Evolutionary conservation across 805 yeast genomes (phyloP).

Genomic region (Saccharomycopsis sp.): DNA sequence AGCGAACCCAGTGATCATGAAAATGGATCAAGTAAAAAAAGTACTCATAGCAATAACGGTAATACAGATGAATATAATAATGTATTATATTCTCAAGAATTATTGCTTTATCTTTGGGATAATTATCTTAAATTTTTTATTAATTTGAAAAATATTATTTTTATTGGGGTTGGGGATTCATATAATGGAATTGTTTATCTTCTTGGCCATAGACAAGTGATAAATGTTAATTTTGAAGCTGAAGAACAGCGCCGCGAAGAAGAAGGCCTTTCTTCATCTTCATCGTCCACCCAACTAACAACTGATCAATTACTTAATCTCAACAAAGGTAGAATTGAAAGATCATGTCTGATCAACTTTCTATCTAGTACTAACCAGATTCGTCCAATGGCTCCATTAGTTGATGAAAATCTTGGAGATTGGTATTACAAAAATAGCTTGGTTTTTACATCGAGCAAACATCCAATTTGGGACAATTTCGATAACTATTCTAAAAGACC

Average conservation of each 20-base stretch:
- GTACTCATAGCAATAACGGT: slow-evolving; percentile 5
- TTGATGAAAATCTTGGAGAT: slow-evolving; percentile 83
- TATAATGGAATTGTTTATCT: slow-evolving; percentile 80
- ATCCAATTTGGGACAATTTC: slow-evolving; percentile 69
- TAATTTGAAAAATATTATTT: slow-evolving; percentile 55
- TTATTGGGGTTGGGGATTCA: slow-evolving; percentile 86
- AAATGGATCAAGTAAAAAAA: slow-evolving; percentile 1
- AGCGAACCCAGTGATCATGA: background rate
- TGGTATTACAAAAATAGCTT: slow-evolving; percentile 87
- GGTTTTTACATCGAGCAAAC: slow-evolving; percentile 63
- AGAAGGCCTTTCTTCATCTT: background rate
- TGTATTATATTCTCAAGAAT: slow-evolving; percentile 48
- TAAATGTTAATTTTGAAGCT: slow-evolving; percentile 12
- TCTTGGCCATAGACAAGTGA: slow-evolving; percentile 57
- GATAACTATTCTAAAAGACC: slow-evolving; percentile 52
- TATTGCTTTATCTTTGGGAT: slow-evolving; percentile 78
- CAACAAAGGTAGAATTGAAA: slow-evolving; percentile 15
- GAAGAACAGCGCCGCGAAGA: slow-evolving; percentile 4
- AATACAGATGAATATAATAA: slow-evolving; percentile 15
- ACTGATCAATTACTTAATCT: background rate
- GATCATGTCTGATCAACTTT: slow-evolving; percentile 16
- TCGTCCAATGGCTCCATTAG: slow-evolving; percentile 71
- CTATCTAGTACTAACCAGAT: slow-evolving; percentile 23
- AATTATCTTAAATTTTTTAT: slow-evolving; percentile 68
- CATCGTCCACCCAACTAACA: background rate